Percentiles rank a stretch among this genome's conserved stretches.
Conservation (phyloP, 768 basidiomycete species). For the Amanita rubescens region DNA sequence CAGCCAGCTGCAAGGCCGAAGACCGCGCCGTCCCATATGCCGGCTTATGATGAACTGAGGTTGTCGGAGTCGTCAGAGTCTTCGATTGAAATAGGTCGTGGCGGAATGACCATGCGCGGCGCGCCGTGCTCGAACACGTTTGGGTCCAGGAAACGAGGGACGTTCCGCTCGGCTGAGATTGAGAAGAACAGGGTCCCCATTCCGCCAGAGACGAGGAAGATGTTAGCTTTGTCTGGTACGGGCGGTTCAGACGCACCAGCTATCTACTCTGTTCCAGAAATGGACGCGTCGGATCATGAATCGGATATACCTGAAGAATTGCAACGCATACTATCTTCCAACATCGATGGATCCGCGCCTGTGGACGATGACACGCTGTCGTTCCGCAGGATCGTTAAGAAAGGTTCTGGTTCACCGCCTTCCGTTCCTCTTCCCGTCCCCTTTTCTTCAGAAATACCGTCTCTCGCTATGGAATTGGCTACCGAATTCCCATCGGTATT, state of each 20-base stretch:
- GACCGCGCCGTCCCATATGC: conserved; percentile 10
- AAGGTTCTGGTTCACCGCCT: background rate
- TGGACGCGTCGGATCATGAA: conserved; percentile 56
- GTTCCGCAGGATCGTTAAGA: conserved; percentile 11
- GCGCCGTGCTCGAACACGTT: conserved; percentile 31
- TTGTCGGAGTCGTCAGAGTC: conserved; percentile 13
- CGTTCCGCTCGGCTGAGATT: background rate
- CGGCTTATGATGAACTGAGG: too few species aligned
- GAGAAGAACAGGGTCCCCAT: conserved; percentile 24
- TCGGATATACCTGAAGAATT: conserved; percentile 81
- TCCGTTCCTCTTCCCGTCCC: background rate
- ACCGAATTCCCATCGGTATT: conserved; percentile 30
- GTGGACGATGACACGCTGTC: conserved; percentile 28
- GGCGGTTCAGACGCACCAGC: conserved; percentile 48
- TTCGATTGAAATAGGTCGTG: conserved; percentile 18
- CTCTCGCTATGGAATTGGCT: conserved; percentile 16
- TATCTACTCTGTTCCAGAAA: conserved; percentile 31
- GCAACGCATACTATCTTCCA: conserved; percentile 46
- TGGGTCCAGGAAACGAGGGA: conserved; percentile 20
- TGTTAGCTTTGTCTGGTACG: conserved; percentile 59
- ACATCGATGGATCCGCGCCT: conserved; percentile 28
- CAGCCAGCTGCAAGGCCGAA: conserved; percentile 34
- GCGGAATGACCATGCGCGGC: conserved; percentile 20
- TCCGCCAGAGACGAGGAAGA: conserved; percentile 42
- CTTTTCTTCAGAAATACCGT: too few species aligned